phyloP scores from a whole-genome alignment of 75 land plant genomes.

The Pinus tabuliformis region DNA sequence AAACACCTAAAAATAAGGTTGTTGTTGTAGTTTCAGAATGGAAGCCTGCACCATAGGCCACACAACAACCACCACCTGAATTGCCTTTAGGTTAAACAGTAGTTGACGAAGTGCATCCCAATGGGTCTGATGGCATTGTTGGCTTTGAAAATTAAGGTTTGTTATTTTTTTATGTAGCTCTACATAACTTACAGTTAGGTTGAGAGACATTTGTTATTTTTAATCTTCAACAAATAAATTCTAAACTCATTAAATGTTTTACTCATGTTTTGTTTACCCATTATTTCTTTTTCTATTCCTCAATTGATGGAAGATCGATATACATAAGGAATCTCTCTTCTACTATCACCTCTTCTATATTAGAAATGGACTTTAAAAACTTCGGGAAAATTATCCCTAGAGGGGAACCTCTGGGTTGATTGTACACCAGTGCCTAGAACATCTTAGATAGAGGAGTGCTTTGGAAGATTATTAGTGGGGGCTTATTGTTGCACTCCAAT shows the following conservation, averaged over 20 bases:
- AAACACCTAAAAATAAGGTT: slow-evolving; percentile 9
- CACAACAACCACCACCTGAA: background rate
- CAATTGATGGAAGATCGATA: slow-evolving; percentile 68
- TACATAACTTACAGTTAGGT: background rate
- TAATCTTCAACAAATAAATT: background rate
- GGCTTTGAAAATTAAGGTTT: slow-evolving; percentile 7
- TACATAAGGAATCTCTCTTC: slow-evolving; percentile 79
- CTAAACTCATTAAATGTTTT: background rate
- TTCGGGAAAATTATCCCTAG: slow-evolving; percentile 77
- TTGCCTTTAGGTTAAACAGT: background rate
- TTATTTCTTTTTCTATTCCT: background rate
- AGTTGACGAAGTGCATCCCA: background rate
- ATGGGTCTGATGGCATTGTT: background rate
- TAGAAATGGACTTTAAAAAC: slow-evolving; percentile 65
- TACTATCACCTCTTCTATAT: slow-evolving; percentile 33
- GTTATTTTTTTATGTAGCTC: background rate
- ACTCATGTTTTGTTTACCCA: background rate
- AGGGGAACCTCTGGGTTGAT: too few relatives aligned
- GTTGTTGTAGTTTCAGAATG: slow-evolving; percentile 24
- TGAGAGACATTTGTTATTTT: background rate
- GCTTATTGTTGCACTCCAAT: too few relatives aligned
- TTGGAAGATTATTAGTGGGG: too few relatives aligned
- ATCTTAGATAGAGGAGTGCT: too few relatives aligned
- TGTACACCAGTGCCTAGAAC: too few relatives aligned
- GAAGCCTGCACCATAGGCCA: slow-evolving; percentile 16